Evolutionary conservation across 257 asterid genomes (phyloP), one percentile per base, ranked within the genome.

Genomic region (Nicotiana tomentosiformis): DNA sequence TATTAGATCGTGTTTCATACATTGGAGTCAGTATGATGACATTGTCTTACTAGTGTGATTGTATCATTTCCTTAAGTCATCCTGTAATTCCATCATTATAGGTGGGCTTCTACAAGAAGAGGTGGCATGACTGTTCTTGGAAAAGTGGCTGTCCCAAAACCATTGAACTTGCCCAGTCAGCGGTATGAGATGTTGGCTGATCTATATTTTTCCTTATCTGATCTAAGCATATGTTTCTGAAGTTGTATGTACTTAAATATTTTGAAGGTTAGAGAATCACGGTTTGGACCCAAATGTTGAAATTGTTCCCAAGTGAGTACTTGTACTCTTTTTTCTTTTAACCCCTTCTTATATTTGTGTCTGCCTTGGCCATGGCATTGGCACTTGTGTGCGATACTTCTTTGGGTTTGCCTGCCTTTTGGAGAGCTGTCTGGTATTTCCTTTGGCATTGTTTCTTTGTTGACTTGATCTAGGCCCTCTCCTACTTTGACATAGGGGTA

Each of bases 221-320:
- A 80, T 85, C 77, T 39, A n/a, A 39, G 29, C 49, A 51, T 81
- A 53, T 12, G 66, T 84, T 77, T 79, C 87, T 90, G 78, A 93
- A 78, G 29, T 26, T 65, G 72, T 82, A 30, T 82, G 12, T 84
- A 82, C 43, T 78, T 61, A 64, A 91, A 51, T 87, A 29, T 86
- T 91, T 77, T 81, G 65, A 86, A 96, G 98, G 94, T 88, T 92
- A 88, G 99, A 96, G 88, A 94, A 93, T 86, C 97, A 96, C 87
- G 98, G 99, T 39, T 65, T 92, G 92, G 97, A 96, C 89, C 99
- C 97, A 3, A 91, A 88, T 86, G 97, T 94, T 80, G 99, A 94
- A 87, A 96, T 94, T 87, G 98, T 94, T 87, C 99, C 99, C 85
- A 96, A 93, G 98, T 94, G 88, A 94, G 98, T 94, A 79, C 66